Evolutionary conservation across 129 eudicot species (phyloP), one percentile per base, ranked within the genome.

Genomic region (Lactuca saligna): DNA sequence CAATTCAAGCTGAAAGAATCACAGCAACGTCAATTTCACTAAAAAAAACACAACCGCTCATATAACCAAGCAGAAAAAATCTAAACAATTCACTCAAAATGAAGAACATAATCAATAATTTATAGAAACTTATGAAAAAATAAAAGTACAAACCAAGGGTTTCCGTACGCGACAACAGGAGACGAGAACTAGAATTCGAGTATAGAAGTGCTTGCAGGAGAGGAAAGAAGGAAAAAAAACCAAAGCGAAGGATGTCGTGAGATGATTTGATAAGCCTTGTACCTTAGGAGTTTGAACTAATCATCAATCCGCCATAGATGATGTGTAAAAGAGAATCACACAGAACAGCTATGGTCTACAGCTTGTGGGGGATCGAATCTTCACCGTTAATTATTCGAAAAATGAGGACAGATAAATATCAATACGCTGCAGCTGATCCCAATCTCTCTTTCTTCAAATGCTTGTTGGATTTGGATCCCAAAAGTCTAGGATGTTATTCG

Each of bases 251-350:
- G 54, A 17, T 5, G 12, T 0, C 10, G 46, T 49, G 48, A 16
- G 68, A 9, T 75, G 75, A 60, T 31, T 16, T 16, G 66, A 62
- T 63, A 41, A 50, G 38, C 53, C 6, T 44, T 37, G 32, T 15
- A 34, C 54, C 54, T 77, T 80, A 66, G 75, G 77, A 59, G 49
- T 44, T 77, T 80, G 70, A 69, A 80, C 63, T 61, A 66, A 57
- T 80, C 73, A 74, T 80, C 73, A 74, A 63, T 80, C 74, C 77
- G 88, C 80, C 80, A 76, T 69, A 11, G 72, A 54, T 56, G 67
- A 59, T 59, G 59, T 71, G 54, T 57, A 57, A 79, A 77, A 72
- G 70, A 82, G 78, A 75, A 66, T 76, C 73, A 66, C 9, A 7
- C 4, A 32, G 58, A 53, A 70, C 79, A 79, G 78, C 65, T 71